phyloP scores from a whole-genome alignment of 768 basidiomycete genomes.

The Agaricus sinodeliciosus region DNA sequence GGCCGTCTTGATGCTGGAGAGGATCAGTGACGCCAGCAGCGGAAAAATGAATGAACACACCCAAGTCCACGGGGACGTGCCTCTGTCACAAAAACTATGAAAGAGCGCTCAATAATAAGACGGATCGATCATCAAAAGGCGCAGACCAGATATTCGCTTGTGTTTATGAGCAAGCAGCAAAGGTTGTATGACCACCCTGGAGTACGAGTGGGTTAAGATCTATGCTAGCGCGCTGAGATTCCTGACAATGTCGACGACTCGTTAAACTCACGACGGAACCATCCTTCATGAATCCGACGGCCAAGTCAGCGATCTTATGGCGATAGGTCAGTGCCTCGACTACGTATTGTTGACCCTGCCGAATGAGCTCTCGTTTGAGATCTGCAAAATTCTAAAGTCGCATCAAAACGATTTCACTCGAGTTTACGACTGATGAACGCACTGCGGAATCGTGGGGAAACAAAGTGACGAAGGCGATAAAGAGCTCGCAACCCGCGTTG shows the following conservation, averaged over 20 bases:
- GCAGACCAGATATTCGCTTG: slow-evolving; percentile 78
- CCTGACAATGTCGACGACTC: slow-evolving; percentile 4
- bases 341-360: slow-evolving; percentile 74
- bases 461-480: slow-evolving; percentile 82
- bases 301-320: slow-evolving; percentile 80
- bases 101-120: slow-evolving; percentile 13
- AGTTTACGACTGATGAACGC: slow-evolving; percentile 21
- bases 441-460: slow-evolving; percentile 80
- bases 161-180: slow-evolving; percentile 83
- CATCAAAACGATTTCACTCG: slow-evolving; percentile 11
- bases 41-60: slow-evolving; percentile 37
- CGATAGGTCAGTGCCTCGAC: slow-evolving; percentile 79
- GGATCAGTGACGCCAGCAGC: slow-evolving; percentile 13
- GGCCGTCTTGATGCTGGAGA: slow-evolving; percentile 80
- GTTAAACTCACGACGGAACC: slow-evolving; percentile 67
- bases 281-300: slow-evolving; percentile 92
- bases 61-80: slow-evolving; percentile 85
- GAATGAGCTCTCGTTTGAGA: slow-evolving; percentile 77
- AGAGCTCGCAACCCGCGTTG: slow-evolving; percentile 86
- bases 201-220: slow-evolving; percentile 97
- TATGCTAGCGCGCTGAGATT: slow-evolving; percentile 25
- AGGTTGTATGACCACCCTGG: slow-evolving; percentile 91
- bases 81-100: slow-evolving; percentile 90
- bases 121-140: slow-evolving; percentile 16
- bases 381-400: slow-evolving; percentile 68